A percentile compares a stretch with the other conserved stretches of the same genome.
Evolutionary conservation across 768 basidiomycete genomes (phyloP).

Genomic region (button mushroom (Agaricus bisporus)): DNA sequence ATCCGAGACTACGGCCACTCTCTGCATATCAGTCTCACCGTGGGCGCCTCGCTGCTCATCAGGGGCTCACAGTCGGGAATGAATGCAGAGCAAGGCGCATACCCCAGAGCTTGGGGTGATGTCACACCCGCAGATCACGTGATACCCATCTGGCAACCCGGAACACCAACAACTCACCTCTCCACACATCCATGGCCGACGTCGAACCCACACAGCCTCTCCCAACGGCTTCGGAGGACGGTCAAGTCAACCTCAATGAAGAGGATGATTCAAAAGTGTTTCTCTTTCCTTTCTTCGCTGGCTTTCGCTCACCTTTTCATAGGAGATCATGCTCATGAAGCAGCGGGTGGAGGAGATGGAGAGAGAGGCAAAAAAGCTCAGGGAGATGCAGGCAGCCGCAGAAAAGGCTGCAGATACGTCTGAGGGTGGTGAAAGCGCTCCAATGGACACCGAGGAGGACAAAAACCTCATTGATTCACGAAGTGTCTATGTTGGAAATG

Average conservation of each 20-base stretch:
- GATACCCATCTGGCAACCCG: not conserved
- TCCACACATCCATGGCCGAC: conserved; percentile 38
- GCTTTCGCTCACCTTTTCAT: conserved; percentile 8
- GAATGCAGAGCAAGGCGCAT: not conserved
- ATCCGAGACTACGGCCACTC: no score
- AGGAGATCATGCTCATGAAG: conserved; percentile 91
- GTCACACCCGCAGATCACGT: conserved; percentile 4
- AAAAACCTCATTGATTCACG: conserved; percentile 72
- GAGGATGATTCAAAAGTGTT: conserved; percentile 59
- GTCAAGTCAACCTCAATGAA: conserved; percentile 50
- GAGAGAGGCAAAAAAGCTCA: conserved; percentile 78
- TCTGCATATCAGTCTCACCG: no score
- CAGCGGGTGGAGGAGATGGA: conserved; percentile 93
- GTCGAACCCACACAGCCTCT: conserved; percentile 37
- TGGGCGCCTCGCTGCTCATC: no score
- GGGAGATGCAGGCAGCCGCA: conserved; percentile 79
- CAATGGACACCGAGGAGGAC: conserved; percentile 83
- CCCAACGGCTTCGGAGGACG: conserved; percentile 27
- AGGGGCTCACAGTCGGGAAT: no score
- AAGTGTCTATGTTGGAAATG: conserved; percentile 96
- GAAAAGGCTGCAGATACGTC: conserved; percentile 48
- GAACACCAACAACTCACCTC: not conserved
- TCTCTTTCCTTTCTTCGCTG: conserved; percentile 11
- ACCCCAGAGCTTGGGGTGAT: not conserved
- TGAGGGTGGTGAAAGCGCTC: conserved; percentile 36